A percentile compares a stretch with the other conserved stretches of the same genome.
phyloP scores from a whole-genome alignment of 2,329 filamentous ascomycete genomes.

The Periconia macrospinosa region DNA sequence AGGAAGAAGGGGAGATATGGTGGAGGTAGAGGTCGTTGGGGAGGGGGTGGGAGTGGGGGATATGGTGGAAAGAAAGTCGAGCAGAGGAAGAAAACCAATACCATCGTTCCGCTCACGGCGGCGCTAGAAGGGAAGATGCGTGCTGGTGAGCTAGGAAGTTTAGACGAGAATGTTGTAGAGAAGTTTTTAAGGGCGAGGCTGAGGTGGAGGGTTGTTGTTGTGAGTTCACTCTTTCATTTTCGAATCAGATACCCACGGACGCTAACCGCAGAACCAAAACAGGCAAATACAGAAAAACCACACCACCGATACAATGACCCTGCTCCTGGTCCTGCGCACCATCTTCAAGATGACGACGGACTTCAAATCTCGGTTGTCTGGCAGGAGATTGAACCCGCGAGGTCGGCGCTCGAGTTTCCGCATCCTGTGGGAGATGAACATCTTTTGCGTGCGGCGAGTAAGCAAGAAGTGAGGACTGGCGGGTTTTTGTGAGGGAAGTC shows the following conservation, averaged over 20 bases:
- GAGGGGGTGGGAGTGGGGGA: too few species aligned
- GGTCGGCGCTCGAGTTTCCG: conserved; percentile 39
- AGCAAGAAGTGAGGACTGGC: conserved; percentile 2
- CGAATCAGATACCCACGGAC: too few species aligned
- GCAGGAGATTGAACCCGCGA: conserved; percentile 42
- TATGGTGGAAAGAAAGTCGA: not conserved
- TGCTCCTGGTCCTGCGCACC: too few species aligned
- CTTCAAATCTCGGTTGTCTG: conserved; percentile 45
- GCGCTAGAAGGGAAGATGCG: conserved; percentile 41
- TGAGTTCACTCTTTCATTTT: conserved; percentile 10
- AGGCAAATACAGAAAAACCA: conserved; percentile 18
- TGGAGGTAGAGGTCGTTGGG: not conserved
- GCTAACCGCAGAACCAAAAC: conserved; percentile 34
- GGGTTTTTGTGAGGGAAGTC: not conserved
- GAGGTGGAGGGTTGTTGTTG: conserved; percentile 27
- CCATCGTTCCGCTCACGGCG: conserved; percentile 50
- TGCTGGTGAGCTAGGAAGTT: conserved; percentile 33
- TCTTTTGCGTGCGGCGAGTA: conserved; percentile 14
- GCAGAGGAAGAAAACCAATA: conserved; percentile 25
- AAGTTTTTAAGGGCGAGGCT: conserved; percentile 24
- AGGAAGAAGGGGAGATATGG: not conserved
- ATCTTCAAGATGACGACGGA: not conserved
- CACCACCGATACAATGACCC: not conserved
- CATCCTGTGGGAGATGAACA: conserved; percentile 35
- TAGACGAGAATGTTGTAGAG: conserved; percentile 23